Evolutionary conservation across 495 filamentous ascomycete genomes (phyloP).

Genomic region (Halenospora varia): DNA sequence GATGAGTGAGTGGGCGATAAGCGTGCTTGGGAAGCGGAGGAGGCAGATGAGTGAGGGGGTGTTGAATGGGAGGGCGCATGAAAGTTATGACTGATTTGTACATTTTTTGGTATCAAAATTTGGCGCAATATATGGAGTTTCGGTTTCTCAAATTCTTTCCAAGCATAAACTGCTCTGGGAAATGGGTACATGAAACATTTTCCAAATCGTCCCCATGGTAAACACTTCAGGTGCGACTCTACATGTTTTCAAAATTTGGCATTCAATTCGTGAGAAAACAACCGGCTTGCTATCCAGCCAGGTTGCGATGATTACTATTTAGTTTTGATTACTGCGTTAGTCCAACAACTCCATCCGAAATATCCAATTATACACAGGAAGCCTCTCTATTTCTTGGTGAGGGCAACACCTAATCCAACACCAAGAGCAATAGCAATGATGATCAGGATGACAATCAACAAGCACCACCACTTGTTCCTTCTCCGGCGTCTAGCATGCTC

Average conservation of each 20-base stretch:
- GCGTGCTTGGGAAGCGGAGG: conserved; percentile 43
- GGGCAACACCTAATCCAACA: conserved; percentile 30
- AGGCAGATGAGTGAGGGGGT: conserved; percentile 53
- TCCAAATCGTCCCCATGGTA: no score
- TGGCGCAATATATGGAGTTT: conserved; percentile 5
- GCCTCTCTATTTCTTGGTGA: conserved; percentile 2
- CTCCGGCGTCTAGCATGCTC: conserved; percentile 50
- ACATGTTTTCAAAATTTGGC: neutral
- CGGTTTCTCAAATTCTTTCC: conserved; percentile 1
- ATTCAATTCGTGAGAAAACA: neutral
- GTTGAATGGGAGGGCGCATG: conserved; percentile 48
- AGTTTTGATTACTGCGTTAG: neutral
- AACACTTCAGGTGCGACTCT: no score
- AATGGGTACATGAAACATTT: no score
- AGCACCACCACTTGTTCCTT: conserved; percentile 70
- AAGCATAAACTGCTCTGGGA: no score
- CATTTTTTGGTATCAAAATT: neutral
- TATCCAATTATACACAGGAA: neutral
- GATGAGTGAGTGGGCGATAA: conserved; percentile 46
- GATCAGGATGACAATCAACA: conserved; percentile 55
- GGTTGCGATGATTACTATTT: neutral
- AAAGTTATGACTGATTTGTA: conserved; percentile 30
- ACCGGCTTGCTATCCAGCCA: neutral
- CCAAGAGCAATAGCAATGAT: conserved; percentile 45
- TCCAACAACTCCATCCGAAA: neutral